Conservation (phyloP, 768 basidiomycete genomes). For the Tephrocybe sp. region DNA sequence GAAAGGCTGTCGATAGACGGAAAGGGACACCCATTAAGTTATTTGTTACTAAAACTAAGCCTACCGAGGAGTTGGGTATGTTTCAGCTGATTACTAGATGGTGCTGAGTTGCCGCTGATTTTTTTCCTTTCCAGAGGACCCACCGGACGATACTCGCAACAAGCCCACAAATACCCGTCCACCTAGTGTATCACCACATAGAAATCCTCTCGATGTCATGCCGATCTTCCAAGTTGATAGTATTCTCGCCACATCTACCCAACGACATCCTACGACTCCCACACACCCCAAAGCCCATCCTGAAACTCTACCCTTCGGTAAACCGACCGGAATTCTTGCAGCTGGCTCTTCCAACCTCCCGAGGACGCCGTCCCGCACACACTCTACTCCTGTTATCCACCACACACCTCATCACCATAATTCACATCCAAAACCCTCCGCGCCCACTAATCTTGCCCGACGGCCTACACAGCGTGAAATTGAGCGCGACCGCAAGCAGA, state of each 20-base stretch:
- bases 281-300: conserved; percentile 4
- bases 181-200: conserved; percentile 7
- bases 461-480: conserved; percentile 21
- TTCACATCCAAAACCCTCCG: conserved; percentile 10
- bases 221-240: conserved; percentile 1
- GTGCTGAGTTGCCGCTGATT: no score
- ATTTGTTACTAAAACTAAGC: conserved; percentile 4
- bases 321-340: conserved; percentile 12
- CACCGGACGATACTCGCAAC: background rate
- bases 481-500: conserved; percentile 22
- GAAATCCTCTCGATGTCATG: conserved; percentile 7
- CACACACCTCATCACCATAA: conserved; percentile 15
- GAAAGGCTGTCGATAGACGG: conserved; percentile 23
- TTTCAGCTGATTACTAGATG: background rate
- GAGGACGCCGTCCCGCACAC: conserved; percentile 15
- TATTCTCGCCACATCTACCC: conserved; percentile 10
- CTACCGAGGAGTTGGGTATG: conserved; percentile 3
- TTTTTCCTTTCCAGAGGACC: background rate
- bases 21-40: conserved; percentile 30
- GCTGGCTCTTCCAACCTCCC: conserved; percentile 1
- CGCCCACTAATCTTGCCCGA: conserved; percentile 10
- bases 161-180: background rate
- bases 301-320: conserved; percentile 11
- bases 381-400: conserved; percentile 8
- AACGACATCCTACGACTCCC: conserved; percentile 11